A percentile compares a stretch with the other conserved stretches of the same genome.
Conservation (phyloP, 768 basidiomycete species). For the Sarcomyxa edulis region DNA sequence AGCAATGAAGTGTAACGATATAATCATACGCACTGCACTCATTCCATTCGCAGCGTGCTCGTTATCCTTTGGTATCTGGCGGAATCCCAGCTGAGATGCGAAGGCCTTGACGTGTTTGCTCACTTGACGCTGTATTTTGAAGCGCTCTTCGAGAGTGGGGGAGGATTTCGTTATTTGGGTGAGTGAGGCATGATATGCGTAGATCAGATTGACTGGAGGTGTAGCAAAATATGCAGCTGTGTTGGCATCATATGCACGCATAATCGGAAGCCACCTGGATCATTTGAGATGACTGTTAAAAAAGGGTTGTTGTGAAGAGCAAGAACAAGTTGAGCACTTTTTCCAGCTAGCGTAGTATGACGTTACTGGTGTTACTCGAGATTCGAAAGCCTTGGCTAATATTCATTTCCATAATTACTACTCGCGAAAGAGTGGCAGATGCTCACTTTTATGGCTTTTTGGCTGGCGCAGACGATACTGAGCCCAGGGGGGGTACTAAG, state of each 20-base stretch:
- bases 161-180: conserved; percentile 51
- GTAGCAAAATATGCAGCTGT: conserved; percentile 84
- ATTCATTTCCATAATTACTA: not conserved
- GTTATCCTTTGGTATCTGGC: conserved; percentile 51
- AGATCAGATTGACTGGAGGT: conserved; percentile 82
- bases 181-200: conserved; percentile 78
- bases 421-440: not conserved
- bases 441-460: conserved; percentile 57
- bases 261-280: conserved; percentile 75
- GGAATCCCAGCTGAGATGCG: conserved; percentile 60
- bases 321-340: conserved; percentile 35
- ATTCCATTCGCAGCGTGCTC: conserved; percentile 77
- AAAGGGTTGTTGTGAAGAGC: not conserved
- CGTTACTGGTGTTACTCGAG: conserved; percentile 51
- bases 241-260: conserved; percentile 78
- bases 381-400: conserved; percentile 43
- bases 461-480: conserved; percentile 71
- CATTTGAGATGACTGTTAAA: no score
- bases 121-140: conserved; percentile 61
- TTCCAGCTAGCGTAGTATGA: conserved; percentile 85
- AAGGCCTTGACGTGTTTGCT: conserved; percentile 60
- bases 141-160: conserved; percentile 65
- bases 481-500: conserved; percentile 85
- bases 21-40: conserved; percentile 73
- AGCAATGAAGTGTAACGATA: conserved; percentile 10